Evolutionary conservation across 768 basidiomycete species (phyloP), one percentile per base, ranked within the genome.

Genomic region (Termitomyces sp.): DNA sequence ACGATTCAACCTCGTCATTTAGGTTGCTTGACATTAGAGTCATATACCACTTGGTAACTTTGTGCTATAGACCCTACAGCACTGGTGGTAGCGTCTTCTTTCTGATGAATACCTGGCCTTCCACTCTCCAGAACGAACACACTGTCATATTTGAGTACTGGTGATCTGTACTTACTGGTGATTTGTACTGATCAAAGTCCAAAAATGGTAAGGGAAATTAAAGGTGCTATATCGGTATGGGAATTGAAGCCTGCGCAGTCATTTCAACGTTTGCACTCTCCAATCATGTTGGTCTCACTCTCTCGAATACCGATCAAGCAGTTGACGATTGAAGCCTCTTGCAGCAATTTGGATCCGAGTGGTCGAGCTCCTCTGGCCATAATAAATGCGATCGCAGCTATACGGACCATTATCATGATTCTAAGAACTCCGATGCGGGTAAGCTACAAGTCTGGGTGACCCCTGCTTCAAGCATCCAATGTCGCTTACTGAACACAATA

Each of bases 361-460:
- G 3, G 78, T 79, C 73, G 83, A 83, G 67, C 85, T 87, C 76
- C 65, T 87, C 40, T 91, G 88, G 89, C 87, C 87, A 86, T 89
- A 71, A 60, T 88, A 60, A 85, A 91, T 68, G 77, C 88, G 72
- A 81, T 86, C 61, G 79, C 76, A 68, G 83, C 82, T 32, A 70
- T 90, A 60, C 83, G 88, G 60, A 86, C 84, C 46, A 86, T 87
- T 69, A 69, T 88, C 62, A 90, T 90, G 85, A 86, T 89, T 70
- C 84, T 88, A 25, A 70, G 76, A 89, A 73, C 82, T 91, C 62
- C 79, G 87, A 69, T 81, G 87, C 71, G 85, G 84, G 86, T 87
- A 73, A 71, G 83, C 75, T 69, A 68, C 59, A 68, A 32, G 57
- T 55, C 71, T 68, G 25, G 25, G 25, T 25, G 64, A 60, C 15